A percentile compares a stretch with the other conserved stretches of the same genome.
These are phyloP conservation scores for Fusarium vanettenii DNA, from an alignment of 2,329 filamentous ascomycete species.

Conservation along the genomic window DNA sequence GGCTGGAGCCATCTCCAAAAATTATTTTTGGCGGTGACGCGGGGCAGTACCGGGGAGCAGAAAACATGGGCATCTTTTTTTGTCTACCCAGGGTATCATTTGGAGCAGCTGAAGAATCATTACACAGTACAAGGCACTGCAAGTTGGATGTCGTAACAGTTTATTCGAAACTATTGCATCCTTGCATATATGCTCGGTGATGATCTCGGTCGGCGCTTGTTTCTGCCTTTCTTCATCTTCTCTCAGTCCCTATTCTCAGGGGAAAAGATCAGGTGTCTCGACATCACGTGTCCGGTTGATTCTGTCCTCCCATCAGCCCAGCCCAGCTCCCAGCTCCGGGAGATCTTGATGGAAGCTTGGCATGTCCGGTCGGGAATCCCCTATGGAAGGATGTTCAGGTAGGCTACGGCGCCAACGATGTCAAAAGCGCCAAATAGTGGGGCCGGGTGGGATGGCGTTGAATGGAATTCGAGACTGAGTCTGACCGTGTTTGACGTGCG, in stretches of 20 bases:
- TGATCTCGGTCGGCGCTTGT: not conserved
- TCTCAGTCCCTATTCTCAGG: not conserved
- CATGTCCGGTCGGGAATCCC: not conserved
- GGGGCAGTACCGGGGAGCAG: constrained; percentile 25
- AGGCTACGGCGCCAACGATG: constrained; percentile 8
- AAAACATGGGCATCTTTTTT: not conserved
- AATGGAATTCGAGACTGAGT: not conserved
- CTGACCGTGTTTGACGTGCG: not conserved
- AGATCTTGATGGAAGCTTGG: constrained; percentile 18
- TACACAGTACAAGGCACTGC: not conserved
- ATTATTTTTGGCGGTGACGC: constrained; percentile 48
- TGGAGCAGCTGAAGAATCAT: not conserved
- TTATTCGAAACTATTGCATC: not conserved
- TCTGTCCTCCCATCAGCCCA: not conserved
- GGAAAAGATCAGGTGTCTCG: not conserved
- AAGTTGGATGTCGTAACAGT: not conserved
- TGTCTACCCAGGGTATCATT: not conserved
- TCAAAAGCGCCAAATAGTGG: not conserved
- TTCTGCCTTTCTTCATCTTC: not conserved
- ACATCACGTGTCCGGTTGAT: not conserved
- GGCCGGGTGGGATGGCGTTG: not conserved
- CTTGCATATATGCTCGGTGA: not conserved
- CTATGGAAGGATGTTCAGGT: not conserved
- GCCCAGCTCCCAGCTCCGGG: not conserved
- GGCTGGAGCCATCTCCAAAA: constrained; percentile 38